A percentile compares a stretch with the other conserved stretches of the same genome.
These are phyloP conservation scores for Curvularia lunata DNA, from an alignment of 2,329 filamentous ascomycete species.

Conservation along the genomic window DNA sequence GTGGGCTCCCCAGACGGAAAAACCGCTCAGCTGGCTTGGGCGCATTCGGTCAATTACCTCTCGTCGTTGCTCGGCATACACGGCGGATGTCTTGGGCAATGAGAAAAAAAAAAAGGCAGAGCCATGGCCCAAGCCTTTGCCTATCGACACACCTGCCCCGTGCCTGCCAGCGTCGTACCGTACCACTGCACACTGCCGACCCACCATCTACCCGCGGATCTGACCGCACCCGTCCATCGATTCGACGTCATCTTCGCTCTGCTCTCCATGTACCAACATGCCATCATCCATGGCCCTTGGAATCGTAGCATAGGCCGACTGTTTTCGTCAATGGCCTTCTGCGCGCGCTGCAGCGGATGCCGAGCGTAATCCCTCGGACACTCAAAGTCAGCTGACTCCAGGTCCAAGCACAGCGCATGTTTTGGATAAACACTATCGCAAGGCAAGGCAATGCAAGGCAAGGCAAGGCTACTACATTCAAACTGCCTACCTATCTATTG, in stretches of 20 bases:
- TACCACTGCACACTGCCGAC: not conserved
- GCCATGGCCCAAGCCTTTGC: constrained; percentile 1
- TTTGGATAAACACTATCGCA: not conserved
- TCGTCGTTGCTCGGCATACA: not conserved
- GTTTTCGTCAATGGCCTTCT: not conserved
- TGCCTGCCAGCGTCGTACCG: not conserved
- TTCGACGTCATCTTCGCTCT: constrained; percentile 1
- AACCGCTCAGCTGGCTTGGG: constrained; percentile 8
- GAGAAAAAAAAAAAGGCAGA: constrained; percentile 1
- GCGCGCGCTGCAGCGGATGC: not conserved
- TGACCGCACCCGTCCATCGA: too few relatives aligned
- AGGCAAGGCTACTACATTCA: not conserved
- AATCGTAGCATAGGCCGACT: not conserved
- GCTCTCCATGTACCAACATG: not conserved
- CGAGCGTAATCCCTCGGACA: not conserved
- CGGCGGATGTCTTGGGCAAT: constrained; percentile 2
- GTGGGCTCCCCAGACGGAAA: constrained; percentile 11
- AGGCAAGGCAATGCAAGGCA: too few relatives aligned
- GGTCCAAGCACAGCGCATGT: not conserved
- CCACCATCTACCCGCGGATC: not conserved
- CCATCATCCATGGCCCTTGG: not conserved
- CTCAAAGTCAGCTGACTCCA: not conserved
- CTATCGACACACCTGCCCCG: not conserved
- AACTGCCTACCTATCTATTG: not conserved
- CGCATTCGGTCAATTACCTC: constrained; percentile 3